Conservation (phyloP, 352 stramenopile genomes). For the Halophytophthora batemanensis region DNA sequence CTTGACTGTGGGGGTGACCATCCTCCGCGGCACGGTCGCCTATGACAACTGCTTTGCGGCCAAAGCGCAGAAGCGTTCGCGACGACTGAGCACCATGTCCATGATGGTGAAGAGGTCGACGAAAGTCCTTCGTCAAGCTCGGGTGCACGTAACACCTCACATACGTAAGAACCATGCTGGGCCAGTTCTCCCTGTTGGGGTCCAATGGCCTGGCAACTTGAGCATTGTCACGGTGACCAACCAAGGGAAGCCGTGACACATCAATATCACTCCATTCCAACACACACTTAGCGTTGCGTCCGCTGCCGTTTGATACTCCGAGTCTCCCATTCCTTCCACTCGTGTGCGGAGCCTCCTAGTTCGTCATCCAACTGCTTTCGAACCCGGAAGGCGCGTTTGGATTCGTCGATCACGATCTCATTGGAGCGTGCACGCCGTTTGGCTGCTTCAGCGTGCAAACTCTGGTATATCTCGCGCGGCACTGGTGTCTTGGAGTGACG, state of each 20-base stretch:
- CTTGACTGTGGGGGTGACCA: background rate
- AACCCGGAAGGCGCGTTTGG: slow-evolving; percentile 47
- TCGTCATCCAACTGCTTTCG: slow-evolving; percentile 19
- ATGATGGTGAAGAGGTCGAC: background rate
- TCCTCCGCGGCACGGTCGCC: background rate
- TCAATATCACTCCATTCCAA: background rate
- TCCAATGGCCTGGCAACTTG: too few species aligned
- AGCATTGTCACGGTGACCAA: too few species aligned
- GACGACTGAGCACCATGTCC: background rate
- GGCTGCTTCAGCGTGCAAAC: slow-evolving; percentile 22
- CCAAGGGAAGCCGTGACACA: too few species aligned
- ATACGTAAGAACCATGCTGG: too few species aligned
- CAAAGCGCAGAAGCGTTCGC: background rate
- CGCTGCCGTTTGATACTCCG: slow-evolving; percentile 23
- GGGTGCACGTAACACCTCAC: too few species aligned
- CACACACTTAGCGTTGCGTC: slow-evolving; percentile 1
- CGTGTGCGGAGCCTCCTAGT: slow-evolving; percentile 2
- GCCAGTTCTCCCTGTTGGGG: too few species aligned
- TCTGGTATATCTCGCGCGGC: slow-evolving; percentile 43
- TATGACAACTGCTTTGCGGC: slow-evolving; percentile 1
- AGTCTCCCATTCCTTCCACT: slow-evolving; percentile 40
- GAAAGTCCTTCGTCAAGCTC: too few species aligned
- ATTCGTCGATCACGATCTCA: slow-evolving; percentile 32
- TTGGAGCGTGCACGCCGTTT: slow-evolving; percentile 11
- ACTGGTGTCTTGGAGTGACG: slow-evolving; percentile 25